Percentiles rank a stretch among this genome's conserved stretches.
Conservation (phyloP, 2,329 filamentous ascomycete species). For the Phoma sp. region DNA sequence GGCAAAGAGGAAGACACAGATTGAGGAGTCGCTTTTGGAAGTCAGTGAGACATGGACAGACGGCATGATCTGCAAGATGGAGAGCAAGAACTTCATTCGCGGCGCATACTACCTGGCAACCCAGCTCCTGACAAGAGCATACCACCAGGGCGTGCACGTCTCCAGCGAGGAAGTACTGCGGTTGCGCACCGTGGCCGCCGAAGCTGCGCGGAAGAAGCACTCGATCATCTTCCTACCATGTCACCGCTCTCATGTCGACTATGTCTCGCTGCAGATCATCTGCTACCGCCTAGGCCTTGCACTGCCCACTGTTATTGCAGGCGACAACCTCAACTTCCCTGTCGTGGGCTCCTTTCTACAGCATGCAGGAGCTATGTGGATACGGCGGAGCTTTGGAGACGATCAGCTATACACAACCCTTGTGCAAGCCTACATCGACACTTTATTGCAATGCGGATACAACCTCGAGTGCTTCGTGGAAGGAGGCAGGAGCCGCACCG, state of each 20-base stretch:
- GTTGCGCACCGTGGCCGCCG: slow-evolving; percentile 79
- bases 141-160: slow-evolving; percentile 97
- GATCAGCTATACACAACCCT: slow-evolving; percentile 88
- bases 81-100: slow-evolving; percentile 90
- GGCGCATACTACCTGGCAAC: slow-evolving; percentile 89
- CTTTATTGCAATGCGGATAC: slow-evolving; percentile 84
- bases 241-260: slow-evolving; percentile 94
- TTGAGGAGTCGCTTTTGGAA: slow-evolving; percentile 77
- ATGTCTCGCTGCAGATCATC: slow-evolving; percentile 92
- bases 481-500: slow-evolving; percentile 88
- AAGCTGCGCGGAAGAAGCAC: slow-evolving; percentile 85
- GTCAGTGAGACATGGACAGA: slow-evolving; percentile 88
- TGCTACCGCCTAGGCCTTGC: slow-evolving; percentile 92
- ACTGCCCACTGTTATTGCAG: slow-evolving; percentile 89
- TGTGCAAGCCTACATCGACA: slow-evolving; percentile 97
- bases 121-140: slow-evolving; percentile 88
- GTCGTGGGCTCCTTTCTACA: slow-evolving; percentile 89
- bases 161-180: slow-evolving; percentile 91
- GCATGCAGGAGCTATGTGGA: slow-evolving; percentile 96
- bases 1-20: slow-evolving; percentile 71
- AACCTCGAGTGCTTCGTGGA: slow-evolving; percentile 99
- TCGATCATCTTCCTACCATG: slow-evolving; percentile 96
- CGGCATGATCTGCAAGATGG: slow-evolving; percentile 99
- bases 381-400: slow-evolving; percentile 88
- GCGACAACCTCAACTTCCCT: slow-evolving; percentile 96